These are phyloP conservation scores for Talaromyces marneffei DNA, from an alignment of 2,329 filamentous ascomycete species.

Conservation along the genomic window DNA sequence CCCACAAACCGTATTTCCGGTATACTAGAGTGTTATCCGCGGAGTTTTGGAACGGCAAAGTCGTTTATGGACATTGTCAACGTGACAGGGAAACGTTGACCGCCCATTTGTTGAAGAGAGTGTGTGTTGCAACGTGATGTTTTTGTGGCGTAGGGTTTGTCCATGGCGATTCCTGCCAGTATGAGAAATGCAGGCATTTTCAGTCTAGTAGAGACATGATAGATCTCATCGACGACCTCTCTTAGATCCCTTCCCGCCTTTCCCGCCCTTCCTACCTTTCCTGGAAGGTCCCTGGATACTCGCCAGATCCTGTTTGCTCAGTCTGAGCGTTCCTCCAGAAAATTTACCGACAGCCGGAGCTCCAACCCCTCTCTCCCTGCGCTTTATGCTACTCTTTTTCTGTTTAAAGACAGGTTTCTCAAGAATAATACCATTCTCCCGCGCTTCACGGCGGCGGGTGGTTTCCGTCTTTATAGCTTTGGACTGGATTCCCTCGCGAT, in stretches of 20 bases:
- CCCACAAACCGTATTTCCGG: background rate
- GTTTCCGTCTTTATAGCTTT: conserved; percentile 62
- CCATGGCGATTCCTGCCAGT: background rate
- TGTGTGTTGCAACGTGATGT: background rate
- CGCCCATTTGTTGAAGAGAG: background rate
- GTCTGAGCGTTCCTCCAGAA: conserved; percentile 67
- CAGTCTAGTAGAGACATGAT: background rate
- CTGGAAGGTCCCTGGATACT: conserved; percentile 56
- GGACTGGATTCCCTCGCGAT: conserved; percentile 74
- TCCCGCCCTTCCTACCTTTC: conserved; percentile 23
- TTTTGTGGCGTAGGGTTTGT: background rate
- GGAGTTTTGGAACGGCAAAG: background rate
- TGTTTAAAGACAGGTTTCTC: conserved; percentile 51
- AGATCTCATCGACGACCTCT: conserved; percentile 24
- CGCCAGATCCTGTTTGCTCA: conserved; percentile 71
- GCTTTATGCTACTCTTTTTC: conserved; percentile 31
- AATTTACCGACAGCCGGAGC: conserved; percentile 76
- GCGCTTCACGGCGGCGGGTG: conserved; percentile 69
- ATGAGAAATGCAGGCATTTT: background rate
- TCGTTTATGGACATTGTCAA: background rate
- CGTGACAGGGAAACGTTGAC: background rate
- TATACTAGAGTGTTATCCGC: background rate
- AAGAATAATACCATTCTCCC: conserved; percentile 83
- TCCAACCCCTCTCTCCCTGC: conserved; percentile 61
- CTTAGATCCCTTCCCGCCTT: conserved; percentile 26